These are phyloP conservation scores for Effrenium voratum DNA, from an alignment of 73 alveolate species.

Conservation along the genomic window DNA sequence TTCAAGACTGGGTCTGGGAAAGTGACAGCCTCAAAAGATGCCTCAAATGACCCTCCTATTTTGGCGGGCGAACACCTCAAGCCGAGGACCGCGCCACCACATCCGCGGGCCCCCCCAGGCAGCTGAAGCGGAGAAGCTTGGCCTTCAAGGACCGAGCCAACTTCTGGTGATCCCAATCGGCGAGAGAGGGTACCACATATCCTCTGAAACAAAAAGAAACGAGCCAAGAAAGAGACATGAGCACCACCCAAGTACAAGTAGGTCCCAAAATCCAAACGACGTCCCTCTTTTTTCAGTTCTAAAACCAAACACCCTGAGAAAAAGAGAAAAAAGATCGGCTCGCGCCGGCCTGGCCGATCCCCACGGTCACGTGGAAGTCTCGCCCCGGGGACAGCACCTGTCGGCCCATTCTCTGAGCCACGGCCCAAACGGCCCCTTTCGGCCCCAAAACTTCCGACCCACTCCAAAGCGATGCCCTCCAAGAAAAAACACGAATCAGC, in stretches of 20 bases:
- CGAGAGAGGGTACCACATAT: too few relatives aligned
- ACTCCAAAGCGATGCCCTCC: too few relatives aligned
- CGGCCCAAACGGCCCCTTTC: too few relatives aligned
- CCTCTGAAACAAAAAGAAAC: too few relatives aligned
- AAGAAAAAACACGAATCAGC: too few relatives aligned
- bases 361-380: constrained; percentile 50
- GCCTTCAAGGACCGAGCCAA: background rate
- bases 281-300: background rate
- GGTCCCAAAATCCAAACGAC: background rate
- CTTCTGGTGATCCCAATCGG: too few relatives aligned
- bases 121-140: constrained; percentile 32
- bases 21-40: background rate
- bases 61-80: background rate
- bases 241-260: background rate
- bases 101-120: constrained; percentile 70
- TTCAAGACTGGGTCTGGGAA: too few relatives aligned
- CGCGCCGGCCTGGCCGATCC: constrained; percentile 34
- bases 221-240: too few relatives aligned
- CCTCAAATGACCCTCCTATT: background rate
- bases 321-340: too few relatives aligned
- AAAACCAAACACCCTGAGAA: background rate
- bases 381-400: constrained; percentile 33
- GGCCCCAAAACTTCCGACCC: too few relatives aligned
- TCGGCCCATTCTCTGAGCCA: too few relatives aligned
- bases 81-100: background rate